A percentile compares a stretch with the other conserved stretches of the same genome.
These are phyloP conservation scores for Leccinum glutinopallens DNA, from an alignment of 1,284 basidiomycete species.

Conservation along the genomic window DNA sequence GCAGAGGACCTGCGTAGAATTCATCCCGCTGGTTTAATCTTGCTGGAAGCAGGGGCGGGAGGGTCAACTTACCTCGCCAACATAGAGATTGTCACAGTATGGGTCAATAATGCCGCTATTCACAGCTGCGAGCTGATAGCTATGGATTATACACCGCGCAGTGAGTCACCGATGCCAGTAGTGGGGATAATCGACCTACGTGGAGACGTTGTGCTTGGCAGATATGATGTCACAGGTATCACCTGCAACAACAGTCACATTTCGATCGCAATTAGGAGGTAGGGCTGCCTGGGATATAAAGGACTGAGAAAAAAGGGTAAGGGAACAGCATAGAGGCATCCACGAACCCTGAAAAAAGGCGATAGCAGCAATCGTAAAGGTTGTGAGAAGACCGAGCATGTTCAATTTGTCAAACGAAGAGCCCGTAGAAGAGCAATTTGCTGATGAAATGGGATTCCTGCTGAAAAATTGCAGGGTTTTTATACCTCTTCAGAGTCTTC, in stretches of 20 bases:
- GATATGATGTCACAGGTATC: constrained; percentile 43
- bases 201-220: constrained; percentile 45
- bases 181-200: constrained; percentile 30
- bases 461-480: constrained; percentile 12
- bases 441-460: not conserved
- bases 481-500: constrained; percentile 21
- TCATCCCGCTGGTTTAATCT: not conserved
- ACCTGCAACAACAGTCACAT: constrained; percentile 38
- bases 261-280: constrained; percentile 40
- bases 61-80: constrained; percentile 30
- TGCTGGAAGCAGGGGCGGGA: too few species aligned
- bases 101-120: constrained; percentile 39
- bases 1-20: constrained; percentile 38
- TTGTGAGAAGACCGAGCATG: constrained; percentile 27
- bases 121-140: constrained; percentile 45
- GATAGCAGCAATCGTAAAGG: constrained; percentile 18
- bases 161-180: not conserved
- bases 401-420: too few species aligned
- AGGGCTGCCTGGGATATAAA: constrained; percentile 21
- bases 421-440: not conserved
- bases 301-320: not conserved
- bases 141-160: constrained; percentile 11
- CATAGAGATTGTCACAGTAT: constrained; percentile 39
- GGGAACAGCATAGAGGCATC: not conserved
- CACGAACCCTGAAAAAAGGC: constrained; percentile 24